Evolutionary conservation across 306 rosid genomes (phyloP), one percentile per base, ranked within the genome.

Genomic region (Fragaria ananassa): DNA sequence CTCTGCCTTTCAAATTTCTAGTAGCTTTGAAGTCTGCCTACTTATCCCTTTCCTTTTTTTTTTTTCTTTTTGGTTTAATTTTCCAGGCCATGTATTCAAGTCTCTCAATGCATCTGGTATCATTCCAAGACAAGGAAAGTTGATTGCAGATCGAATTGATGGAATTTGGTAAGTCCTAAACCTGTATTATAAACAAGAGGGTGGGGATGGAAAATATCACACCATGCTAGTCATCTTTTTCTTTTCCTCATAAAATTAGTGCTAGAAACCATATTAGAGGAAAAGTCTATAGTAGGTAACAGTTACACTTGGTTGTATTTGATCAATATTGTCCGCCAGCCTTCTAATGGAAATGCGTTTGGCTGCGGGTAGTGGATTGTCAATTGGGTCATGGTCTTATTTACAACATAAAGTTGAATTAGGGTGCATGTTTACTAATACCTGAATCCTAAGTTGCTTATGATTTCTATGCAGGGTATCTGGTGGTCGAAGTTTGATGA

Each of bases 91-190:
- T 72, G 86, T 78, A 47, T 96, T 96, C 84, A 91, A 88, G 86
- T 89, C 99, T 60, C 88, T 96, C 67, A 96, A 87, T 85, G 83
- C 99, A 57, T 86, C 98, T 42, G 99, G 97, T 83, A 87, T 92
- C 72, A 85, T 96, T 74, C 99, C 99, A 19, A 91, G 79, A 77
- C 98, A 89, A 65, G 99, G 97, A 79, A 96, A 91, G 88, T 79
- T 81, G 80, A 70, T 96, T 79, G 98, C 99, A 49, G 99, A 96
- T 80, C 92, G 96, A 63, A 70, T 96, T 65, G 99, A 96, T 86
- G 98, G 99, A 89, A 80, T 92, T 77, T 96, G 99, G 99, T 96
- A 96, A 39, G 71, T 71, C 72, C 46, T 68, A 15, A 61, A 18
- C 69, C 17, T 44, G 8, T 15, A 56, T 5, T 8, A 54, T 13